A percentile compares a stretch with the other conserved stretches of the same genome.
Evolutionary conservation across 2,329 filamentous ascomycete species (phyloP).

Genomic region (Exophiala viscosa): DNA sequence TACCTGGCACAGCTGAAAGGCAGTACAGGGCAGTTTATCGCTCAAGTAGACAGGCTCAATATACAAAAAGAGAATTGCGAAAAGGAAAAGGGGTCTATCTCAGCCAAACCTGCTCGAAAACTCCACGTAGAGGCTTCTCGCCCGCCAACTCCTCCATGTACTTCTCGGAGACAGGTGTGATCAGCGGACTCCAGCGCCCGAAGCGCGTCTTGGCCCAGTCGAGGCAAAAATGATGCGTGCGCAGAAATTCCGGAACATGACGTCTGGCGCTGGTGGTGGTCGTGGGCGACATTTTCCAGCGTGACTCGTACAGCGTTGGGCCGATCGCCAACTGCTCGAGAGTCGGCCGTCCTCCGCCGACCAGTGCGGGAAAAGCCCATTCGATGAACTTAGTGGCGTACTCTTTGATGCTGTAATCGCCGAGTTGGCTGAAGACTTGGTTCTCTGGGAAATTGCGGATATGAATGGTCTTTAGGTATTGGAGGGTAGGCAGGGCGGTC

Average conservation of each 20-base stretch:
- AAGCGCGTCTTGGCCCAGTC: constrained; percentile 29
- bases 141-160: constrained; percentile 26
- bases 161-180: constrained; percentile 27
- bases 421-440: constrained; percentile 24
- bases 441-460: constrained; percentile 30
- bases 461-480: constrained; percentile 26
- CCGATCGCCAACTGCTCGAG: constrained; percentile 28
- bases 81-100: constrained; percentile 14
- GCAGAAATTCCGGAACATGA: constrained; percentile 25
- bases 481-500: constrained; percentile 23
- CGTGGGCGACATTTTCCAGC: constrained; percentile 19
- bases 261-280: neutral
- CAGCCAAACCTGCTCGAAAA: constrained; percentile 30
- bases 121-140: constrained; percentile 24
- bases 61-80: neutral
- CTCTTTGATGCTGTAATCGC: constrained; percentile 29
- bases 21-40: no score
- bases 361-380: constrained; percentile 24
- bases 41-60: neutral
- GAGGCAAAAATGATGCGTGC: constrained; percentile 28
- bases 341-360: constrained; percentile 16
- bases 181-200: constrained; percentile 26
- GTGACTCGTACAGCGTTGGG: constrained; percentile 27
- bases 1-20: no score
- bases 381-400: constrained; percentile 29